phyloP scores from a whole-genome alignment of 257 asterid species.

The Capsicum baccatum region DNA sequence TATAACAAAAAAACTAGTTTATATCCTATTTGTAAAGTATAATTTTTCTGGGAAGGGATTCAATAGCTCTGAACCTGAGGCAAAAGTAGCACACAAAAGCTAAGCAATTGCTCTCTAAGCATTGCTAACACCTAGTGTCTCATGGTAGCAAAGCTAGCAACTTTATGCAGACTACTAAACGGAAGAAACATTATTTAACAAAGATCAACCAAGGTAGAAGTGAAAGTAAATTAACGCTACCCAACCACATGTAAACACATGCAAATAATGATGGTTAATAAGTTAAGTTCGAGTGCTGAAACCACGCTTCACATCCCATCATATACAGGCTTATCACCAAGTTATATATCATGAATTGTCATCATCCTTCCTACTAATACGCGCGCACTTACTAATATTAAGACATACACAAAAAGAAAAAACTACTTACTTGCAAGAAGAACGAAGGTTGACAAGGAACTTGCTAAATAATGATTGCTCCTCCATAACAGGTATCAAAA shows the following conservation, averaged over 20 bases:
- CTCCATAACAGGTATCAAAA: conserved; percentile 50
- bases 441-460: conserved; percentile 67
- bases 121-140: not conserved
- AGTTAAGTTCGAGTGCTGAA: too few species aligned
- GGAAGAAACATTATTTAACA: not conserved
- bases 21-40: not conserved
- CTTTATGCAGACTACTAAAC: not conserved
- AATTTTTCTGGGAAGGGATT: not conserved
- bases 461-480: conserved; percentile 57
- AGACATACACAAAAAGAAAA: conserved; percentile 14
- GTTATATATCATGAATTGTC: not conserved
- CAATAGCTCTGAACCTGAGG: not conserved
- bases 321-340: not conserved
- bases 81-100: not conserved
- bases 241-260: not conserved
- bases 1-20: not conserved
- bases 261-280: not conserved
- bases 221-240: not conserved
- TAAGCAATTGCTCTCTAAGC: not conserved
- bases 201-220: not conserved
- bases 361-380: not conserved
- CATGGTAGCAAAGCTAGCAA: conserved; percentile 21
- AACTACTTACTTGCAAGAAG: conserved; percentile 67
- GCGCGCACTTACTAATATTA: not conserved
- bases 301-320: not conserved